Evolutionary conservation across 225 moss, liverwort and hornwort genomes (phyloP), one percentile per base, ranked within the genome.

Genomic region (Polytrichum formosum): DNA sequence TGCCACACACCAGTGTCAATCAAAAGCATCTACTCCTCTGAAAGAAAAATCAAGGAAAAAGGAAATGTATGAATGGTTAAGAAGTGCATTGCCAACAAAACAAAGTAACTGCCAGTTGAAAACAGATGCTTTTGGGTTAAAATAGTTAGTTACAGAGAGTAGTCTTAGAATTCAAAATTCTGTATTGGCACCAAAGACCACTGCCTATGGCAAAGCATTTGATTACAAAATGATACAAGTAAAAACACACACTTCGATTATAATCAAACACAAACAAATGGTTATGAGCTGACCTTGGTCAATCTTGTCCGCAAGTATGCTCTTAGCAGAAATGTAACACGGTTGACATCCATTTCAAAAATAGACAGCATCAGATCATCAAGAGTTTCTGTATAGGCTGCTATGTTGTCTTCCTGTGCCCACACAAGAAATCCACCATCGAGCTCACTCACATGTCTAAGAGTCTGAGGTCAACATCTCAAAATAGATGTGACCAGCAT

Each of bases 291-390:
- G 74, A 85, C 84, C 74, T 94, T 98, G 64, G 87, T 73, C 54
- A 92, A 67, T 26, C 97, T 91, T 69, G 83, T 81, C 63, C 97
- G 91, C 46, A 98, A 77, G 61, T 98, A 98, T 46, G 97, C 90
- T 61, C 94, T 84, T 54, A 94, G 84, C 66, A 94, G 74, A 64
- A 94, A 98, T 75, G 84, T 87, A 31, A 90, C 87, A 26, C 97
- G 85, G 77, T 90, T 92, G 66, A 97, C 80, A 72, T 97, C 97
- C 91, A 97, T 94, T 61, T 89, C 87, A 56, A 91, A 97, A 72
- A 97, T 73, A 1, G 97, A 94, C 33, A 97, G 79, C 92, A 94
- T 90, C 62, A 94, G 79, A 67, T 92, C 92, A 66, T 97, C 94
- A 72, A 87, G 63, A 29, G 72, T 85, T 66, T 90, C 89, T n/a